Percentiles rank a stretch among this genome's conserved stretches.
Conservation (phyloP, 2,329 filamentous ascomycete species). For the Trichoderma simmonsii region DNA sequence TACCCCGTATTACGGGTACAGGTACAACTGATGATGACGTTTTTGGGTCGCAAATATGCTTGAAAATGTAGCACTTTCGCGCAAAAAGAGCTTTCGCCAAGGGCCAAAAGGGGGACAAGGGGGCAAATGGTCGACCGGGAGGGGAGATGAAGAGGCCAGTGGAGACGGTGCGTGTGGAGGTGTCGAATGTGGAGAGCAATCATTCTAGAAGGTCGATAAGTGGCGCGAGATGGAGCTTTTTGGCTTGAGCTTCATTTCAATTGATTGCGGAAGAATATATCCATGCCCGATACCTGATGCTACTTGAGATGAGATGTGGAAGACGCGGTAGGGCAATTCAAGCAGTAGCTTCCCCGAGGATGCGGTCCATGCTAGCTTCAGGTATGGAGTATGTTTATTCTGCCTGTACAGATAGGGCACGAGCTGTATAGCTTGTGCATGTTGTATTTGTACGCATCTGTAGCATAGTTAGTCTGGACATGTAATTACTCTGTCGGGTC, state of each 20-base stretch:
- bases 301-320: background rate
- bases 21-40: conserved; percentile 1
- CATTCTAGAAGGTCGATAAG: conserved; percentile 21
- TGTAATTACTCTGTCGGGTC: background rate
- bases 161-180: conserved; percentile 12
- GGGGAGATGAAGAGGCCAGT: conserved; percentile 11
- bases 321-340: background rate
- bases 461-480: background rate
- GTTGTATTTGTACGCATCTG: background rate
- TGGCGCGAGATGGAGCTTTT: conserved; percentile 11
- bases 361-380: background rate
- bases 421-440: background rate
- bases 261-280: background rate
- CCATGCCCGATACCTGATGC: background rate
- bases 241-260: conserved; percentile 5
- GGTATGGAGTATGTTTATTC: background rate
- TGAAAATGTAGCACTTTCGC: background rate
- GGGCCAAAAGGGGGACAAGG: background rate
- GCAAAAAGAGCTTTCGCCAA: conserved; percentile 1
- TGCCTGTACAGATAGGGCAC: background rate
- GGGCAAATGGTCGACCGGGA: conserved; percentile 2
- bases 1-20: background rate
- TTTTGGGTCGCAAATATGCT: background rate
- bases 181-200: conserved; percentile 19
- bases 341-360: background rate